Conservation (phyloP, 176 grass and related monocot genomes). For the Oryza officinalis region DNA sequence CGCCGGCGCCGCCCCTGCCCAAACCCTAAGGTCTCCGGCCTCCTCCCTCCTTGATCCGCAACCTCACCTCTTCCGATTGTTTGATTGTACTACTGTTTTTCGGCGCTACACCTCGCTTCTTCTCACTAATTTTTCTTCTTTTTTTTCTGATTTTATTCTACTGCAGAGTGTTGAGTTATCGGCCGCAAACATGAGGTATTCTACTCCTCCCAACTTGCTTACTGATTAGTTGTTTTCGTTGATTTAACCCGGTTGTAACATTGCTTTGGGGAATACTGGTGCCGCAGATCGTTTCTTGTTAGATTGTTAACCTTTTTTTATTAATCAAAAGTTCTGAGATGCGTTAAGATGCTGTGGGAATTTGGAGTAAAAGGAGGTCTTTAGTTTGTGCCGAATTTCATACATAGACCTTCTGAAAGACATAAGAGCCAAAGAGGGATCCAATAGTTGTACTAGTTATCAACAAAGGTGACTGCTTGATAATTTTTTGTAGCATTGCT, state of each 20-base stretch:
- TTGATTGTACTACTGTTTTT: background rate
- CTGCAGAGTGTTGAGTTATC: background rate
- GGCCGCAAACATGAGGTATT: constrained; percentile 44
- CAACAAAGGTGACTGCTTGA: background rate
- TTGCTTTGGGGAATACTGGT: background rate
- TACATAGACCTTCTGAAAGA: too few relatives aligned
- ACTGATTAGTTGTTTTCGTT: too few relatives aligned
- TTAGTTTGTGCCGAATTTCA: background rate
- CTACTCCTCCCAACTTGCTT: background rate
- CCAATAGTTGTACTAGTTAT: background rate
- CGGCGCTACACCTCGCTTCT: background rate
- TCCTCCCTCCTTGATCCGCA: background rate
- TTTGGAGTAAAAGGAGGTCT: background rate
- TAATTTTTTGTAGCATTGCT: background rate
- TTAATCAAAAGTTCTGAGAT: background rate
- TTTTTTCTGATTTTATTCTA: background rate
- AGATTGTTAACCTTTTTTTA: background rate
- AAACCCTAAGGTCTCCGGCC: background rate
- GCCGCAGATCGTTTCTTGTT: background rate
- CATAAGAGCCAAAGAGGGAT: background rate
- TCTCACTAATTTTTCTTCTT: background rate
- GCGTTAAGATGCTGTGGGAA: background rate
- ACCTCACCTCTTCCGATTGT: background rate
- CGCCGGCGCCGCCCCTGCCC: background rate
- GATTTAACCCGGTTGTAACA: background rate